A percentile compares a stretch with the other conserved stretches of the same genome.
Conservation (phyloP, 2,329 filamentous ascomycete genomes). For the Blumeria hordei region DNA sequence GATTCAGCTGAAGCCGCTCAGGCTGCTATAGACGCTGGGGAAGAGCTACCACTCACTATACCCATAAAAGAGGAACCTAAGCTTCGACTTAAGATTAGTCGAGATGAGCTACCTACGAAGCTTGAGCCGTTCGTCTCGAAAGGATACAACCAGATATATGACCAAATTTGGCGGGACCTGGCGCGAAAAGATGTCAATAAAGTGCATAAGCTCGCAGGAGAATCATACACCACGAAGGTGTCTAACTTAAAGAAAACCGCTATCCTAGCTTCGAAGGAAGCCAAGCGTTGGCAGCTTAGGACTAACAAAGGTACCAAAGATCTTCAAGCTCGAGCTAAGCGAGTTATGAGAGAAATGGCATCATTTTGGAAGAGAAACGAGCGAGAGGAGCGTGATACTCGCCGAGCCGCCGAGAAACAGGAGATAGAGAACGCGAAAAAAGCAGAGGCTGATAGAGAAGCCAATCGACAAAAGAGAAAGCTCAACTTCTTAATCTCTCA, state of each 20-base stretch:
- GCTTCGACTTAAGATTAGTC: constrained; percentile 34
- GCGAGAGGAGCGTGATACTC: constrained; percentile 80
- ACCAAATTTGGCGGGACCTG: constrained; percentile 90
- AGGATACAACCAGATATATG: constrained; percentile 89
- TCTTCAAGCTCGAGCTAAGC: constrained; percentile 85
- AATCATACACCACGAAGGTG: constrained; percentile 64
- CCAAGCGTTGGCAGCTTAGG: constrained; percentile 84
- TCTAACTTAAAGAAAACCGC: constrained; percentile 98
- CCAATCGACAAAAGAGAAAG: constrained; percentile 91
- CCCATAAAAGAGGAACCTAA: constrained; percentile 17
- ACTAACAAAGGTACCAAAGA: constrained; percentile 99
- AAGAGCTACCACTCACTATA: constrained; percentile 37
- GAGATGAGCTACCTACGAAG: constrained; percentile 20
- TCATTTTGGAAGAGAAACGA: constrained; percentile 99
- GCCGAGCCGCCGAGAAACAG: constrained; percentile 83
- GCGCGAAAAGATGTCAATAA: constrained; percentile 85
- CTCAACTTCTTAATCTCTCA: constrained; percentile 98
- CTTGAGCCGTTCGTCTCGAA: constrained; percentile 47
- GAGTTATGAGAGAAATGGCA: constrained; percentile 99
- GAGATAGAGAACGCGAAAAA: constrained; percentile 92
- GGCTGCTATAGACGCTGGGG: constrained; percentile 55
- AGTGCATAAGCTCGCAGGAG: constrained; percentile 66
- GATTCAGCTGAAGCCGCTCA: constrained; percentile 70
- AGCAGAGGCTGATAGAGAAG: constrained; percentile 91
- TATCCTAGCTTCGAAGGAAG: constrained; percentile 88